These are phyloP conservation scores for Drosera capensis DNA, from an alignment of 148 eudicot species.

Conservation along the genomic window DNA sequence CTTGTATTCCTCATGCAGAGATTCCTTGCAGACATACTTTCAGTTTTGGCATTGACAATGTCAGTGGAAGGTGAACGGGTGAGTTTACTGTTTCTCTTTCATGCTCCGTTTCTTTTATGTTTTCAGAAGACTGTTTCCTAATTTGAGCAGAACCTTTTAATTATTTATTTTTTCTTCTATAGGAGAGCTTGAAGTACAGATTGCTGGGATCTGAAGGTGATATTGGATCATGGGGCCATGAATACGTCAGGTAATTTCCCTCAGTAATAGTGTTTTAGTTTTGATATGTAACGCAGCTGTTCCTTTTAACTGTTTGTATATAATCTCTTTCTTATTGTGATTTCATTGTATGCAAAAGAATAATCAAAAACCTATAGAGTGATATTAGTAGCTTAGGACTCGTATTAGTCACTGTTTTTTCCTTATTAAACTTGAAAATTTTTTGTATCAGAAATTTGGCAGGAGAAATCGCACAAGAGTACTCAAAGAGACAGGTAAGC, in stretches of 20 bases:
- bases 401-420: conserved; percentile 1
- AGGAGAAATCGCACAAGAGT: conserved; percentile 79
- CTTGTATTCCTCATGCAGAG: too few species aligned
- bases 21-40: conserved; percentile 83
- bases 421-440: not conserved
- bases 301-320: too few species aligned
- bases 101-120: too few species aligned
- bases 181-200: conserved; percentile 94
- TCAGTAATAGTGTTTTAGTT: not conserved
- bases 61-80: conserved; percentile 94
- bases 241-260: conserved; percentile 65
- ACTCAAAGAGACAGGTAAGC: conserved; percentile 52
- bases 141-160: too few species aligned
- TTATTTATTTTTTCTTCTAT: too few species aligned
- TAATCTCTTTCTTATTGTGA: too few species aligned
- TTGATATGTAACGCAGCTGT: not conserved
- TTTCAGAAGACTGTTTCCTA: too few species aligned
- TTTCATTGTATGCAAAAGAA: too few species aligned
- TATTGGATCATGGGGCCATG: conserved; percentile 99
- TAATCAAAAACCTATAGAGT: too few species aligned
- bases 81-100: conserved; percentile 10
- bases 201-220: conserved; percentile 86
- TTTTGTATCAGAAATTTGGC: conserved; percentile 65
- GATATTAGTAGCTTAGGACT: not conserved
- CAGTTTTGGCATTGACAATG: conserved; percentile 96